Evolutionary conservation across 164 flowering plant genomes (phyloP), one percentile per base, ranked within the genome.

Genomic region (Vitis rupestris): DNA sequence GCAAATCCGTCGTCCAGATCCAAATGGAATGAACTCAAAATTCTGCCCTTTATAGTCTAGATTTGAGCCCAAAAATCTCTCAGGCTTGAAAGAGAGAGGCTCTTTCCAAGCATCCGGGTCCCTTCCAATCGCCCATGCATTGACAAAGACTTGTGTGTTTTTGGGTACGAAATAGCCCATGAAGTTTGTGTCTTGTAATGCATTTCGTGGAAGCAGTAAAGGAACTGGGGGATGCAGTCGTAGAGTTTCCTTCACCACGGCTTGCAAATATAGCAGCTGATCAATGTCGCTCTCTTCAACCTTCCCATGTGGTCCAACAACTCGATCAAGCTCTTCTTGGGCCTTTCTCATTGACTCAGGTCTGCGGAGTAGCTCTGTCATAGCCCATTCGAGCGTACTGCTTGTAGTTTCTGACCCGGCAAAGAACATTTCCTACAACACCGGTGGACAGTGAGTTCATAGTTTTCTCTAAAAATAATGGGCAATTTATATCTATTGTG

Each of bases 11-110:
- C 80, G 61, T 13, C 74, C 80, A 3, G 80, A 65, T 47, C 80
- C 76, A 59, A 77, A 77, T 29, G 74, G 80, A 56, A 73, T 60
- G 14, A 77, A 64, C 80, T 70, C 74, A 61, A 69, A 77, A 55
- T 76, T 44, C 8, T 68, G 69, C 10, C 76, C 76, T 1, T 51
- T 70, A 30, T 61, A 73, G 31, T 77, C 76, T 9, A 73, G 53
- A 51, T 73, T 68, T 1, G 80, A 73, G 3, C 68, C 74, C 13
- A 73, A 23, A 59, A 77, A 77, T 70, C 80, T 77, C n/a, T 77
- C 71, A 0, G 80, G 76, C 14, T 58, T 57, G 59, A 77, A 77
- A 19, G 19, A 11, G 54, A 72, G 58, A 11, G 76, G 74, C n/a
- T 72, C 71, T 19, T 63, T 65, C 80, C 80, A 66, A 31, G 37